phyloP scores from a whole-genome alignment of 208 protist species.

The Zelonia costaricensis region DNA sequence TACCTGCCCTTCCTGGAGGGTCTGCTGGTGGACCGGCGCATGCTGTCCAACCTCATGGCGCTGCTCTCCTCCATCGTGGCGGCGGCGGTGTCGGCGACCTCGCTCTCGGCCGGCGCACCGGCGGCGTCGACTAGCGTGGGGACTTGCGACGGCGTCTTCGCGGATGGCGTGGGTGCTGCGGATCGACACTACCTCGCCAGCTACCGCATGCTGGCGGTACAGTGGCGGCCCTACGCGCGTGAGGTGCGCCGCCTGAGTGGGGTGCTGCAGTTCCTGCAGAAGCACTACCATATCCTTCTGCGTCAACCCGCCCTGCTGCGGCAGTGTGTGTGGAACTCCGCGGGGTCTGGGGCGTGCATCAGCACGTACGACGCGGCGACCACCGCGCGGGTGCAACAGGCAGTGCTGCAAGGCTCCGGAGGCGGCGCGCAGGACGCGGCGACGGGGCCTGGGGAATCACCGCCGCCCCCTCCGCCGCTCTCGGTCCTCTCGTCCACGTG shows the following conservation, averaged over 20 bases:
- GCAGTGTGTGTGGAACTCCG: conserved; percentile 73
- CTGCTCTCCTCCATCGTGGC: conserved; percentile 35
- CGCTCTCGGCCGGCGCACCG: neutral
- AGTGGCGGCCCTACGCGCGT: conserved; percentile 16
- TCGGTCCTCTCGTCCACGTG: conserved; percentile 24
- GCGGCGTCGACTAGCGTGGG: no score
- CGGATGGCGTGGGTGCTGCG: neutral
- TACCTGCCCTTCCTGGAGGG: conserved; percentile 82
- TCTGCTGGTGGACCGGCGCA: conserved; percentile 31
- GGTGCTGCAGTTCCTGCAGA: conserved; percentile 58
- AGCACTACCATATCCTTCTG: conserved; percentile 61
- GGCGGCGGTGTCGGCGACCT: conserved; percentile 6
- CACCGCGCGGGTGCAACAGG: conserved; percentile 5
- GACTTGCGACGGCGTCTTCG: neutral
- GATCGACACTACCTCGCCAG: neutral
- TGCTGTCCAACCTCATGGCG: conserved; percentile 53
- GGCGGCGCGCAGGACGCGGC: neutral
- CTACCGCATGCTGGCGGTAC: conserved; percentile 15
- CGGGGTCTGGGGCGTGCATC: conserved; percentile 25
- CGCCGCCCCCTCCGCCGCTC: neutral
- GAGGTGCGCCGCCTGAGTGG: conserved; percentile 28
- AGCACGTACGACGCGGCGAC: conserved; percentile 35
- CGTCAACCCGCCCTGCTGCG: conserved; percentile 52
- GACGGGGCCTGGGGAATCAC: neutral
- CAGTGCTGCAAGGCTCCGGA: conserved; percentile 1